phyloP scores from a whole-genome alignment of 352 stramenopile genomes.

The Pythium apleroticum region DNA sequence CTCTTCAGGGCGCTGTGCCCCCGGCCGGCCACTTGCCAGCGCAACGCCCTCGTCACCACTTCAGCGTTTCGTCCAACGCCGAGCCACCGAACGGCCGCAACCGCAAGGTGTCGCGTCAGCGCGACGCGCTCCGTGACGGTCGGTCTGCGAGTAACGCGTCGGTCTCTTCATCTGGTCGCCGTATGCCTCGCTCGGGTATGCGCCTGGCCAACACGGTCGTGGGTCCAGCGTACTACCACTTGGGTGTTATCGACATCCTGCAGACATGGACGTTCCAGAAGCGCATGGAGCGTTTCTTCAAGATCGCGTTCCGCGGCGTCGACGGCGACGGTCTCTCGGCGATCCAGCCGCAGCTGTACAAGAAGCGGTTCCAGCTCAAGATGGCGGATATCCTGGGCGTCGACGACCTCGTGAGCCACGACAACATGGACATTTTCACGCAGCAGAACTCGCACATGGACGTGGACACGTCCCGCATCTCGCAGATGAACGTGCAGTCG shows the following conservation, averaged over 20 bases:
- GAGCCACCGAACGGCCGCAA: conserved; percentile 10
- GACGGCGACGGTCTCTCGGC: conserved; percentile 82
- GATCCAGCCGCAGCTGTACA: conserved; percentile 82
- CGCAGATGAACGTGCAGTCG: conserved; percentile 61
- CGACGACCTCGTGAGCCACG: conserved; percentile 58
- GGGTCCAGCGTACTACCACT: conserved; percentile 86
- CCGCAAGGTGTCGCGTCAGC: conserved; percentile 64
- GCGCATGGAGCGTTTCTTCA: conserved; percentile 84
- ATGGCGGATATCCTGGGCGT: conserved; percentile 86
- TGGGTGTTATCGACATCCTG: conserved; percentile 91
- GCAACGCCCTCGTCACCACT: conserved; percentile 43
- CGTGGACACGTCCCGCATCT: conserved; percentile 63
- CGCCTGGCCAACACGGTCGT: conserved; percentile 75
- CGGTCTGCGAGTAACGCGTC: conserved; percentile 67
- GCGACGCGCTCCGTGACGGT: conserved; percentile 38
- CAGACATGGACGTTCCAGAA: conserved; percentile 90
- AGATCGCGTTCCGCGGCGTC: conserved; percentile 83
- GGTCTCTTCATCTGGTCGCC: conserved; percentile 60
- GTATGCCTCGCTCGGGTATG: conserved; percentile 78
- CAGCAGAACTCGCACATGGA: conserved; percentile 91
- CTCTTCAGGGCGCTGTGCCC: background rate
- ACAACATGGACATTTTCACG: conserved; percentile 55
- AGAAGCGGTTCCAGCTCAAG: conserved; percentile 83
- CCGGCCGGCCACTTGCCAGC: conserved; percentile 1
- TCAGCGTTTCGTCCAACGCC: conserved; percentile 60